Conservation (phyloP, 805 yeast species). For the Candida loeiensis region DNA sequence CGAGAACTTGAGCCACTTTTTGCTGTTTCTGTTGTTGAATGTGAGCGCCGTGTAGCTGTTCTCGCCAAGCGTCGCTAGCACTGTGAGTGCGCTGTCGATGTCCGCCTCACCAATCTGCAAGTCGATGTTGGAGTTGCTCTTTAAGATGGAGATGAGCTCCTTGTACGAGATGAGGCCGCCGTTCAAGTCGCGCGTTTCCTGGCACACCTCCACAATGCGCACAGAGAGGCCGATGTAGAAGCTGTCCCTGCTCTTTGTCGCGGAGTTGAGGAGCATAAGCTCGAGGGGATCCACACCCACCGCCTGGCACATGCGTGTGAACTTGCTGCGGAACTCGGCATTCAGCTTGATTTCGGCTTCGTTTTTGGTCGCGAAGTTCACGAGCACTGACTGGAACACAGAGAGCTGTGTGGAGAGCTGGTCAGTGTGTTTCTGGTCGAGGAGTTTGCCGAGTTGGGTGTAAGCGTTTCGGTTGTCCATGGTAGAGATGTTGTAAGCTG, state of each 20-base stretch:
- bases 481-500: no score
- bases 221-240: constrained; percentile 67
- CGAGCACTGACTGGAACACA: constrained; percentile 72
- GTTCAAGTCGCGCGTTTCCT: constrained; percentile 62
- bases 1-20: constrained; percentile 46
- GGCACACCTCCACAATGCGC: constrained; percentile 71
- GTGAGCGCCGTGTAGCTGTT: constrained; percentile 62
- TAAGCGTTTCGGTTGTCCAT: constrained; percentile 23
- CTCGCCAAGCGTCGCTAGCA: constrained; percentile 54
- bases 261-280: constrained; percentile 18
- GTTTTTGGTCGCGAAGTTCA: constrained; percentile 73
- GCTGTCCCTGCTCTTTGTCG: constrained; percentile 38
- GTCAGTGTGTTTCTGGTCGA: constrained; percentile 52
- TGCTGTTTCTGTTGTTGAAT: constrained; percentile 44
- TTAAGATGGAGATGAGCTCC: constrained; percentile 30
- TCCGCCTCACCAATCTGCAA: constrained; percentile 45
- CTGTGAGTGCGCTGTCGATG: constrained; percentile 50
- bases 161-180: constrained; percentile 77
- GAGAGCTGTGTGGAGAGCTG: constrained; percentile 68
- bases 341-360: constrained; percentile 62
- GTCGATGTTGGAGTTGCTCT: constrained; percentile 27
- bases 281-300: constrained; percentile 83
- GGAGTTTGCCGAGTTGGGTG: constrained; percentile 47
- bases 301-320: constrained; percentile 69
- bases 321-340: constrained; percentile 63